Base-by-base conservation (phyloP, 139 green algal species). In the Chlorella sp. region DNA sequence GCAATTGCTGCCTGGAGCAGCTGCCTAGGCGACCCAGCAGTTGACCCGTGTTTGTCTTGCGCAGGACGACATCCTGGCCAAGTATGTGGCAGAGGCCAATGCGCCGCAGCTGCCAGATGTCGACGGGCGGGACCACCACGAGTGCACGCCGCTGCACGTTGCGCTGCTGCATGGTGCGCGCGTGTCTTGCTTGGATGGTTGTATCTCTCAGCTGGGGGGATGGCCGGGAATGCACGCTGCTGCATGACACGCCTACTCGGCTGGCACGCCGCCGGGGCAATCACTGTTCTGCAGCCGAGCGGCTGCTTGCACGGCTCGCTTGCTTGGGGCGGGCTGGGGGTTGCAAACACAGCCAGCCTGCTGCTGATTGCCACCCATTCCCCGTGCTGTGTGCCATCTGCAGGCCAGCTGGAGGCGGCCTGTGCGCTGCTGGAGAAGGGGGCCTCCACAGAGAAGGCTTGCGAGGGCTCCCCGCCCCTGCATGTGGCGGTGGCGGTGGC, bases 141-240 rank as follows among this genome's bases (percentile, higher is more conserved):
- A 87, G 2, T 95, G 90, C 81, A 96, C 94, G 20, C 93, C 96
- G 0, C 79, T 98, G 67, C 95, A 98, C 89, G 63, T 98, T 1
- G 94, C 95, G 34, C 85, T 98, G 30, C 85, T 98, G 12, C 88
- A 94, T 44, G 94, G 94, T 92, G 44, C 30, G 34, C 23, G n/a
- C 38, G 11, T 1, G 36, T 71, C 6, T 23, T 23, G 67, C 21
- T 47, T 32, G 9, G 3, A 6, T 3, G n/a, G 6, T 17, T 28
- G 38, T 6, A 30, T 9, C 26, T 23, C 2, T 18, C 64, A 5
- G 28, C n/a, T n/a, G n/a, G n/a, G n/a, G n/a, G n/a, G n/a, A n/a
- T n/a, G n/a, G n/a, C n/a, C n/a, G n/a, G n/a, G n/a, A n/a, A n/a
- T n/a, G n/a, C n/a, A n/a, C n/a, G n/a, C n/a, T n/a, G n/a, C n/a